Evolutionary conservation across 352 stramenopile genomes (phyloP), one percentile per base, ranked within the genome.

Genomic region (Phytophthora aleatoria): DNA sequence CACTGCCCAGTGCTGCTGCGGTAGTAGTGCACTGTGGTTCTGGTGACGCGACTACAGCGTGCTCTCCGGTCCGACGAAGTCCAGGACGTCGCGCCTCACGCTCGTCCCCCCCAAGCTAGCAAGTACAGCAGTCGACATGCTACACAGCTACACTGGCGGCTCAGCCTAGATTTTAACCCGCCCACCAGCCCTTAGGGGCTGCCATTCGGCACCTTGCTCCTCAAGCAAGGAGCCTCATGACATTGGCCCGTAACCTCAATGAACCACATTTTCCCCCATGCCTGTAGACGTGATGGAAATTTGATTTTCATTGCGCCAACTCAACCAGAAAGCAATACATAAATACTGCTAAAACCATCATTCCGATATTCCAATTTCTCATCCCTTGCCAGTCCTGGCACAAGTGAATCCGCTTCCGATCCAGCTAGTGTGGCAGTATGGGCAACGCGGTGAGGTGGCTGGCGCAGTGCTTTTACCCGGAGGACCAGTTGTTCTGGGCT

Each of bases 401-500:
- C 38, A 64, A 64, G 13, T 52, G 20, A 62, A 63, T 53, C 49
- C 20, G 45, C 52, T 20, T 35, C 41, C 16, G 36, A 57, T 48
- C 60, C 36, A 26, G 43, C 31, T 59, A 44, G 36, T 6, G 8
- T 35, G 26, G n/a, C 49, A 49, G 9, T 33, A 89, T 89, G 79
- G 79, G 79, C 15, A 78, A 75, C 42, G 61, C 67, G 5, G 42
- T 69, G 38, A 85, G 77, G 41, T 89, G 77, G 77, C n/a, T 87
- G 43, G 67, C 61, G 24, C 75, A 85, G 67, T 85, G 64, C 52
- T 70, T 84, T 39, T 87, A 83, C 57, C 72, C 78, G 11, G 60
- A 83, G 33, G 78, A 89, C 20, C 80, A 91, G 49, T 50, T 84
- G 12, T 62, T 85, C 28, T 91, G 79, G 76, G 63, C 77, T 28